Evolutionary conservation across 2,329 filamentous ascomycete species (phyloP).

Genomic region (Parastagonospora nodorum): DNA sequence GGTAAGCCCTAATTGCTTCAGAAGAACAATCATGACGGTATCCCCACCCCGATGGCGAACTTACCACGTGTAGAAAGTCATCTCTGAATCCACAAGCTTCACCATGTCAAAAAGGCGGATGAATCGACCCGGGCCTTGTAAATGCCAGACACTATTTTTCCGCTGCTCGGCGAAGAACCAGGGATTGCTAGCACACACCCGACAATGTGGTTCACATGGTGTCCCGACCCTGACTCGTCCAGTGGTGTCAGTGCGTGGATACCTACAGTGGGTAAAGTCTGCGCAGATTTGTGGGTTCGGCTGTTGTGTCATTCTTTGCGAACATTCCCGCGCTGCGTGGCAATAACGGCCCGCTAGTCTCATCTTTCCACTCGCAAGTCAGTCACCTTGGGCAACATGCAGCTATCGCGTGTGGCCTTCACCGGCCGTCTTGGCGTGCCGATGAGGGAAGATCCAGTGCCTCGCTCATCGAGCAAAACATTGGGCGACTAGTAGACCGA

Average conservation of each 20-base stretch:
- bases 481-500: neutral
- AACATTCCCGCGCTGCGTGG: constrained; percentile 28
- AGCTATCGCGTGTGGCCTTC: constrained; percentile 13
- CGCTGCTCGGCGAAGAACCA: constrained; percentile 13
- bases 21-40: constrained; percentile 1
- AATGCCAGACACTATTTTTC: constrained; percentile 10
- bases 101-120: constrained; percentile 7
- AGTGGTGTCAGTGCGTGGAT: constrained; percentile 5
- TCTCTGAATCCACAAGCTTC: too few species aligned
- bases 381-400: constrained; percentile 11
- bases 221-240: constrained; percentile 13
- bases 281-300: constrained; percentile 10
- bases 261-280: neutral
- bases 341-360: constrained; percentile 31
- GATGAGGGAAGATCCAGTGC: too few species aligned
- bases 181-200: constrained; percentile 7
- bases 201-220: constrained; percentile 12
- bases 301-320: constrained; percentile 11
- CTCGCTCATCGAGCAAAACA: too few species aligned
- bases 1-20: constrained; percentile 12
- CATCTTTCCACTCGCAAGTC: constrained; percentile 14
- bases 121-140: constrained; percentile 9
- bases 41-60: constrained; percentile 8
- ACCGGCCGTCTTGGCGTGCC: neutral
- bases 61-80: constrained; percentile 1